phyloP scores from a whole-genome alignment of 1,284 basidiomycete species.

The Pholiota adiposa region DNA sequence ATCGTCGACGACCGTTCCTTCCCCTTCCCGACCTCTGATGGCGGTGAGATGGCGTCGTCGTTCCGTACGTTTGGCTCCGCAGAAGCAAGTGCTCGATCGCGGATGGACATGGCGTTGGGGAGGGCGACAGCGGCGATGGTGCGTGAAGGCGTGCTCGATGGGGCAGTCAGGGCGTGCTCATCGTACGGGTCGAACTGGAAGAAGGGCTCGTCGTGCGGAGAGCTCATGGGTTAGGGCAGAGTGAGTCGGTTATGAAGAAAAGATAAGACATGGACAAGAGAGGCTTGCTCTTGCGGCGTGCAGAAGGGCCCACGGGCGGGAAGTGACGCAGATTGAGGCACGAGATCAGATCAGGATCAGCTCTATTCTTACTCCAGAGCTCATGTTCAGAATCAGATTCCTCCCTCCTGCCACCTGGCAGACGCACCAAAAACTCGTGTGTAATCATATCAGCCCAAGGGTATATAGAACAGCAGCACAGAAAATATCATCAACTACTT shows the following conservation, averaged over 20 bases:
- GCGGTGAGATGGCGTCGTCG: slow-evolving; percentile 11
- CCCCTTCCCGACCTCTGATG: slow-evolving; percentile 41
- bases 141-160: slow-evolving; percentile 20
- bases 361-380: slow-evolving; percentile 8
- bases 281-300: slow-evolving; percentile 29
- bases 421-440: slow-evolving; percentile 3
- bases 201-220: slow-evolving; percentile 47
- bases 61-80: slow-evolving; percentile 24
- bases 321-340: slow-evolving; percentile 23
- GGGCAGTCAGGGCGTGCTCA: slow-evolving; percentile 16
- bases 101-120: slow-evolving; percentile 30
- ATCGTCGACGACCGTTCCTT: slow-evolving; percentile 44
- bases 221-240: slow-evolving; percentile 30
- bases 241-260: slow-evolving; percentile 18
- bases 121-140: slow-evolving; percentile 13
- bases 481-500: slow-evolving; percentile 21
- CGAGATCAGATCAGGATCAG: slow-evolving; percentile 21
- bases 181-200: slow-evolving; percentile 58
- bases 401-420: slow-evolving; percentile 20
- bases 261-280: slow-evolving; percentile 29
- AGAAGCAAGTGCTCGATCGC: slow-evolving; percentile 31
- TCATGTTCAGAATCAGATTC: too few relatives aligned
- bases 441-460: slow-evolving; percentile 1
- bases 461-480: slow-evolving; percentile 18
- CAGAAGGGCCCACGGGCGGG: slow-evolving; percentile 17